phyloP scores from a whole-genome alignment of 768 basidiomycete genomes.

The Leccinum sublutescens region DNA sequence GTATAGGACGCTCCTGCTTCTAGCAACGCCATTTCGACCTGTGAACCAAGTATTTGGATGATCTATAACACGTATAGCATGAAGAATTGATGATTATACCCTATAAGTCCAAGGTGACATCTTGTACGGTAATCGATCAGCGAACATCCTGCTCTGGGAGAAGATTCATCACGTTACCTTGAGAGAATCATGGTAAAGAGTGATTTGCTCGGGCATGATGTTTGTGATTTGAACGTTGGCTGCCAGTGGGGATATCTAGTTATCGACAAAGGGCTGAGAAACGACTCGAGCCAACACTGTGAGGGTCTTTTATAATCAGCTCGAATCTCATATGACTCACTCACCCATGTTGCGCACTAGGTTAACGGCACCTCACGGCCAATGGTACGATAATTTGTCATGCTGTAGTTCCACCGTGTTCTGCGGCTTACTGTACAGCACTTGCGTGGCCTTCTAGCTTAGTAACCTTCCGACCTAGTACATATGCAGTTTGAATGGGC shows the following conservation, averaged over 20 bases:
- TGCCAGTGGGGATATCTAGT: not conserved
- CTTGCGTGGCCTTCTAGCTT: not conserved
- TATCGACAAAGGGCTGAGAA: not conserved
- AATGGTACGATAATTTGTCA: not conserved
- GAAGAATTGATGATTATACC: constrained; percentile 30
- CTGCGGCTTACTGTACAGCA: not conserved
- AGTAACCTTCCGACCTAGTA: not conserved
- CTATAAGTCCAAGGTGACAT: constrained; percentile 56
- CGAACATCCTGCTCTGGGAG: not conserved
- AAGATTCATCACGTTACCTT: constrained; percentile 33
- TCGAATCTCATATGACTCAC: not conserved
- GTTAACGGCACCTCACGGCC: not conserved
- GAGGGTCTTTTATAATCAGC: not conserved
- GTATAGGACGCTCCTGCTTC: constrained; percentile 51
- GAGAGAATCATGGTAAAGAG: constrained; percentile 37
- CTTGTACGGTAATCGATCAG: constrained; percentile 26
- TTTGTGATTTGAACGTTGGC: not conserved
- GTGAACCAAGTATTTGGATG: not conserved
- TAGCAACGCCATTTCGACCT: constrained; percentile 58
- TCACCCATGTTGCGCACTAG: too few species aligned
- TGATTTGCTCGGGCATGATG: constrained; percentile 33
- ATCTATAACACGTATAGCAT: too few species aligned
- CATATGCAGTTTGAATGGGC: too few species aligned
- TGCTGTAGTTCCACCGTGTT: not conserved
- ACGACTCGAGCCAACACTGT: not conserved